A percentile compares a stretch with the other conserved stretches of the same genome.
phyloP scores from a whole-genome alignment of 2,329 filamentous ascomycete genomes.

The Aspergillus luchuensis region DNA sequence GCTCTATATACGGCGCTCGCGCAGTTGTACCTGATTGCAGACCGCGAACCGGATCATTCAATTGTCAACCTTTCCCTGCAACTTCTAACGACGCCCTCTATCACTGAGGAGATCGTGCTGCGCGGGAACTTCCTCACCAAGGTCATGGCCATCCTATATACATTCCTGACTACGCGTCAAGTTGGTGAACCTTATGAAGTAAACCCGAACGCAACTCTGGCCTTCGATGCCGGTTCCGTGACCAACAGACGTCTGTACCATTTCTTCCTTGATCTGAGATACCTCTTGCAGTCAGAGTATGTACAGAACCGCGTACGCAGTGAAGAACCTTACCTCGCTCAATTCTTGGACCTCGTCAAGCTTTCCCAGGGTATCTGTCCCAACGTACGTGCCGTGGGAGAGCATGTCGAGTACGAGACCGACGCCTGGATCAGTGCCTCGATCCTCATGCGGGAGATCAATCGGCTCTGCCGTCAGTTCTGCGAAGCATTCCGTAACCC shows the following conservation, averaged over 20 bases:
- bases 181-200: constrained; percentile 92
- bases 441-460: constrained; percentile 91
- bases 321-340: constrained; percentile 84
- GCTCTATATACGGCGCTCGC: constrained; percentile 91
- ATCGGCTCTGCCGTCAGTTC: constrained; percentile 84
- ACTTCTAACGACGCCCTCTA: constrained; percentile 94
- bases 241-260: constrained; percentile 96
- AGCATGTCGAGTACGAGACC: constrained; percentile 97
- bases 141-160: constrained; percentile 93
- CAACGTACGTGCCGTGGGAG: constrained; percentile 85
- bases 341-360: constrained; percentile 94
- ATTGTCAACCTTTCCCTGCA: constrained; percentile 97
- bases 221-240: constrained; percentile 91
- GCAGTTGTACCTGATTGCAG: constrained; percentile 92
- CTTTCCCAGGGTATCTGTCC: constrained; percentile 96
- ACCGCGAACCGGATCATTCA: constrained; percentile 94
- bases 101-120: constrained; percentile 93
- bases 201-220: constrained; percentile 79
- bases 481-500: constrained; percentile 79
- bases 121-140: constrained; percentile 94
- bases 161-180: constrained; percentile 92
- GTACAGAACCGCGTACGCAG: constrained; percentile 81
- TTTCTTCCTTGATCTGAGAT: constrained; percentile 93
- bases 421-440: constrained; percentile 98
- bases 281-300: constrained; percentile 83